Evolutionary conservation across 495 filamentous ascomycete species (phyloP), one percentile per base, ranked within the genome.

Genomic region (Penicillium soppii): DNA sequence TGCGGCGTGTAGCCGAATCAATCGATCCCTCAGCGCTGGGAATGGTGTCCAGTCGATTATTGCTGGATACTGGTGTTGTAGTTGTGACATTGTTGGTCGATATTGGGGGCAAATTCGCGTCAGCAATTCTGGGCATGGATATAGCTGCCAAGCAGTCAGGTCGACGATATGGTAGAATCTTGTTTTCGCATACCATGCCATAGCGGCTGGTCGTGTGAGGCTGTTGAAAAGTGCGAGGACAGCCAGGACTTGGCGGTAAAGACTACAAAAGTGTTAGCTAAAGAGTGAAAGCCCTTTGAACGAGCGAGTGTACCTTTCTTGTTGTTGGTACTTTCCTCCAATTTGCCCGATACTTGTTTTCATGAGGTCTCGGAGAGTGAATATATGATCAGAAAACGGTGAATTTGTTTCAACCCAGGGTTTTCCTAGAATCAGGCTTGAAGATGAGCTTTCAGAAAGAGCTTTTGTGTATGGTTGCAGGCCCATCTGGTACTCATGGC

Each of bases 161-260:
- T 54, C 49, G 39, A 54, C 52, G 25, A 54, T 54, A 23, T 54
- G 52, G 16, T 54, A 54, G 19, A 54, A 54, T 32, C 52, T 38
- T 15, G 52, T 54, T 44, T 49, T 49, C 2, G 52, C 52, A 26
- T 54, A 54, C 52, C 52, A 54, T 20, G 39, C 39, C 52, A 54
- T 54, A 4, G 49, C 52, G 30, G 49, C 52, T 17, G 52, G 52
- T 23, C 52, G 45, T 3, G 52, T 54, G 27, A 54, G 41, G 17
- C 52, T 54, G n/a, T 54, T 54, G 25, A 54, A 54, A 1, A 54
- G 25, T 20, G 52, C 38, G 8, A 54, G 22, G 3, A 54, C 32
- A 44, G 49, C 49, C 15, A 54, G 40, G 17, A 54, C 52, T 15
- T 54, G 45, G 5, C 27, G 49, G 33, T 38, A 37, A 20, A 45